Conservation (phyloP, 2,329 filamentous ascomycete species). For the Apiospora saccharicola region DNA sequence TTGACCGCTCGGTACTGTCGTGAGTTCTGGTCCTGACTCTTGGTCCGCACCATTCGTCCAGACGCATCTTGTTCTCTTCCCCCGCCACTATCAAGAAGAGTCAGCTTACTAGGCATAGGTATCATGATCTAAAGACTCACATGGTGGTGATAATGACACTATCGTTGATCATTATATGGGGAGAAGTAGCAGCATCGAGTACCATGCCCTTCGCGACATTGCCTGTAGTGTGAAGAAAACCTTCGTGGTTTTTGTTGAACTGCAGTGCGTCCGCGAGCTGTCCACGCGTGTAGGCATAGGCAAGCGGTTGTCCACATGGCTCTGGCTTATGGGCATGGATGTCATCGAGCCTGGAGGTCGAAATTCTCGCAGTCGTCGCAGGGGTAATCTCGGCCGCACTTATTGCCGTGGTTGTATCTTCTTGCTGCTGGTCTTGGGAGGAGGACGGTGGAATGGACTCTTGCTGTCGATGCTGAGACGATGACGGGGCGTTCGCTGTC, state of each 20-base stretch:
- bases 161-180: not conserved
- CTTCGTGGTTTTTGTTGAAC: not conserved
- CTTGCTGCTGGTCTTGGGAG: not conserved
- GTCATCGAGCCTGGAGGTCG: not conserved
- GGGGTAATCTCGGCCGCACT: not conserved
- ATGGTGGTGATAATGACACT: conserved; percentile 15
- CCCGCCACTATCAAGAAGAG: not conserved
- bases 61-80: not conserved
- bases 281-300: conserved; percentile 7
- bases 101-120: not conserved
- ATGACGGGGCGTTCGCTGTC: too few relatives aligned
- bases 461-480: not conserved
- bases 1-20: not conserved
- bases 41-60: not conserved
- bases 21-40: not conserved
- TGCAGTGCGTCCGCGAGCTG: not conserved
- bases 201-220: conserved; percentile 2
- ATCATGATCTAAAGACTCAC: not conserved
- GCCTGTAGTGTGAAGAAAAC: not conserved
- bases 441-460: not conserved
- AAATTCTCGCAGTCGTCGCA: not conserved
- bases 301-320: not conserved
- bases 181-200: not conserved
- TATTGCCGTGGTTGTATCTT: not conserved
- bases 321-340: not conserved